Conservation (phyloP, 345 rosid genomes). For the Trapa incisa region DNA sequence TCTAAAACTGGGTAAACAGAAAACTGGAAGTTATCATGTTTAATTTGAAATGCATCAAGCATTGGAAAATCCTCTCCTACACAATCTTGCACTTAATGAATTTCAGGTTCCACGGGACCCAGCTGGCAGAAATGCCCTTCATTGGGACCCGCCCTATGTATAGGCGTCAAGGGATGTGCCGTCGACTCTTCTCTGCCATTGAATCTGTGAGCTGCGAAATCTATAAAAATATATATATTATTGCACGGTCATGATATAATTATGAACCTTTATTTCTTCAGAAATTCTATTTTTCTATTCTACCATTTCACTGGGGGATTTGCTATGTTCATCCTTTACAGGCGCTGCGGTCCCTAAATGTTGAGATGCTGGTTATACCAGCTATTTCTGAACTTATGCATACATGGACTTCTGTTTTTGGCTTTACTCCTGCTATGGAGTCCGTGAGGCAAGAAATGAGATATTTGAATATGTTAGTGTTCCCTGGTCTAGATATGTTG, state of each 20-base stretch:
- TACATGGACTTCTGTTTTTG: constrained; percentile 68
- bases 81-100: not conserved
- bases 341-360: constrained; percentile 40
- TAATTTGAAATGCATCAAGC: not conserved
- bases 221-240: not conserved
- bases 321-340: not conserved
- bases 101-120: constrained; percentile 62
- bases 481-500: constrained; percentile 78
- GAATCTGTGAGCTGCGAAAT: constrained; percentile 39
- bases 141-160: constrained; percentile 79
- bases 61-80: not conserved
- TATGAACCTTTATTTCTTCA: not conserved
- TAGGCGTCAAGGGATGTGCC: constrained; percentile 88
- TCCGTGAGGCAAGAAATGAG: constrained; percentile 39
- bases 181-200: constrained; percentile 60
- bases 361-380: constrained; percentile 65
- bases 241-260: constrained; percentile 1
- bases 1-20: not conserved
- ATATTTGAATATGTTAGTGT: constrained; percentile 61
- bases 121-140: constrained; percentile 88
- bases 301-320: not conserved
- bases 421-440: constrained; percentile 45
- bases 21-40: not conserved
- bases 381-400: constrained; percentile 63
- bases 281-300: no score